Conservation (phyloP, 192 early-diverging fungal genomes). For the Rhizophagus prolifer region DNA sequence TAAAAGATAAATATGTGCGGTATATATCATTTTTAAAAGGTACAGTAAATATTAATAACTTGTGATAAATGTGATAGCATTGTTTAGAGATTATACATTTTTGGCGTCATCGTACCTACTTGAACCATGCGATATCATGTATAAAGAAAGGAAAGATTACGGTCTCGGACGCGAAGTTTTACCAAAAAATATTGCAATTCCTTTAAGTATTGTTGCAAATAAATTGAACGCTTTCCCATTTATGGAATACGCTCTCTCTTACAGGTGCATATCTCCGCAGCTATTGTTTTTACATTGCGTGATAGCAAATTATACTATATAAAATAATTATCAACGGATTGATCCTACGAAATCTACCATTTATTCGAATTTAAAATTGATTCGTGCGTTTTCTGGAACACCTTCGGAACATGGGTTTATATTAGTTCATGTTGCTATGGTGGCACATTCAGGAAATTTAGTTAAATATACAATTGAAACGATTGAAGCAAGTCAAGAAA, state of each 20-base stretch:
- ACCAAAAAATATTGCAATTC: slow-evolving; percentile 77
- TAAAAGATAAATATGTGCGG: too few species aligned
- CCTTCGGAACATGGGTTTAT: slow-evolving; percentile 81
- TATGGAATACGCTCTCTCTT: slow-evolving; percentile 74
- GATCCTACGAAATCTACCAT: slow-evolving; percentile 54
- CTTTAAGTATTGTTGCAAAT: slow-evolving; percentile 65
- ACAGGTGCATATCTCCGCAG: slow-evolving; percentile 42
- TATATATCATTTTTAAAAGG: too few species aligned
- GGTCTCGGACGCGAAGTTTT: slow-evolving; percentile 75
- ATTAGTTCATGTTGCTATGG: slow-evolving; percentile 87
- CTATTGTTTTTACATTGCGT: too few species aligned
- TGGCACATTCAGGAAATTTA: slow-evolving; percentile 65
- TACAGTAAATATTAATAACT: background rate
- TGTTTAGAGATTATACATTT: slow-evolving; percentile 89
- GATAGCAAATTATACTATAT: background rate
- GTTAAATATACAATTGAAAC: slow-evolving; percentile 62
- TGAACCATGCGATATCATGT: slow-evolving; percentile 85
- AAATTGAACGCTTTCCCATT: slow-evolving; percentile 76
- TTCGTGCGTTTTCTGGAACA: slow-evolving; percentile 77
- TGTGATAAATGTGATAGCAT: slow-evolving; percentile 47
- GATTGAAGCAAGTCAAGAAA: slow-evolving; percentile 49
- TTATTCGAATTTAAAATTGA: slow-evolving; percentile 73
- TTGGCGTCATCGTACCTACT: slow-evolving; percentile 84
- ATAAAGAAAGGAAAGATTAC: slow-evolving; percentile 68
- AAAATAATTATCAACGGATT: slow-evolving; percentile 79